Evolutionary conservation across 495 filamentous ascomycete genomes (phyloP), one percentile per base, ranked within the genome.

Genomic region (Chaetomium fimeti): DNA sequence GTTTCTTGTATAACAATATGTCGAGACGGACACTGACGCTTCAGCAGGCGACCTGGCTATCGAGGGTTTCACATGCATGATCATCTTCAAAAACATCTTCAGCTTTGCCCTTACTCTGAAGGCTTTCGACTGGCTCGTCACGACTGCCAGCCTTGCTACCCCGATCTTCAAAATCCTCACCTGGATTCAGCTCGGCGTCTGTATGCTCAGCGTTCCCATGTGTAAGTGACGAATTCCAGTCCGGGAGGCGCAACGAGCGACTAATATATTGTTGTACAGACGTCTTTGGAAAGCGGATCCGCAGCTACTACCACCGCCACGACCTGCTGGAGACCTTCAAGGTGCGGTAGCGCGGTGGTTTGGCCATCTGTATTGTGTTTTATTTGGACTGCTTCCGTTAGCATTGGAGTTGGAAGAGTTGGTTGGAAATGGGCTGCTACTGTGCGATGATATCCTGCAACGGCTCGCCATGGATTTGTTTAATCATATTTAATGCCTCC

Each of bases 61-160:
- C 52, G 93, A 97, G 78, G 90, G 88, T 4, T 96, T 97, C 73
- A 97, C 92, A 0, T 90, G 89, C 77, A 81, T 96, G 68, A 79
- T 97, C 57, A 84, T 97, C 25, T 97, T 97, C 82, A 97, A 79
- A 76, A 97, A 96, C 67, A 81, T 97, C 62, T 94, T 97, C 79
- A 89, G 86, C 69, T 97, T 96, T 67, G 89, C 84, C 7, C 78
- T 97, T 42, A 96, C 93, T 0, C 93, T 86, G 63, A 86, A 83
- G 63, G 91, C 90, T 4, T 96, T 90, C 67, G 76, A 91, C 32
- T 97, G 93, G 93, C 76, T 97, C 12, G 75, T 88, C 5, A 22
- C 71, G 27, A 74, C 74, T 16, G 84, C 86, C 0, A 82, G 89
- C 29, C 82, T 79, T 64, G 79, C 80, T 13, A 82, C 84, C 0